These are phyloP conservation scores for Sporothrix pseudoabietina DNA, from an alignment of 2,329 filamentous ascomycete species.

Conservation along the genomic window DNA sequence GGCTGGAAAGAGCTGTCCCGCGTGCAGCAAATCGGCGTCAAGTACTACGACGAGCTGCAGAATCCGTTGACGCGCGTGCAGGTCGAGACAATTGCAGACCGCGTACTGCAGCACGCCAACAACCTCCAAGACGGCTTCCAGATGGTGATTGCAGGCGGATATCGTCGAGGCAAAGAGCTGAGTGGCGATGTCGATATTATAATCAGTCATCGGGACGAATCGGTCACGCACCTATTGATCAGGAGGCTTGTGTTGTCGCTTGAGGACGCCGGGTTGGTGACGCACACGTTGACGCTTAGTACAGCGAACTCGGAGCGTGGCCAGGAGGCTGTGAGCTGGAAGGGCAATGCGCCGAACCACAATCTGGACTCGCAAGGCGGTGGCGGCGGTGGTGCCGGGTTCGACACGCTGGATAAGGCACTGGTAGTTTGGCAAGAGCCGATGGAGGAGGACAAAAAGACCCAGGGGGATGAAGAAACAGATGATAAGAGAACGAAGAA, in stretches of 20 bases:
- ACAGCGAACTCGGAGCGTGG: constrained; percentile 70
- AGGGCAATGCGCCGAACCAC: constrained; percentile 44
- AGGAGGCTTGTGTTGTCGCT: constrained; percentile 69
- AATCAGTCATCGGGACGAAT: constrained; percentile 74
- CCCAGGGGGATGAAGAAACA: constrained; percentile 29
- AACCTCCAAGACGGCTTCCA: constrained; percentile 58
- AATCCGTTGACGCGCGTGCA: constrained; percentile 71
- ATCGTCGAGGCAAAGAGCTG: constrained; percentile 72
- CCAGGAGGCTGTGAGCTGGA: constrained; percentile 62
- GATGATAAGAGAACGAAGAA: constrained; percentile 50
- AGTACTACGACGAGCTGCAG: constrained; percentile 86
- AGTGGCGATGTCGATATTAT: constrained; percentile 86
- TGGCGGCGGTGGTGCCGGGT: constrained; percentile 57
- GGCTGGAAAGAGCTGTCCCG: constrained; percentile 75
- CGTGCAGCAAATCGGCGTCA: constrained; percentile 90
- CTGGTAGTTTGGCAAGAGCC: constrained; percentile 89
- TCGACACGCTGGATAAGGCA: constrained; percentile 89
- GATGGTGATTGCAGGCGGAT: constrained; percentile 73
- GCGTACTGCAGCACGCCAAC: constrained; percentile 68
- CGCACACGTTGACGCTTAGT: constrained; percentile 75
- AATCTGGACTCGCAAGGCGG: constrained; percentile 23
- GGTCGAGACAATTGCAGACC: constrained; percentile 67
- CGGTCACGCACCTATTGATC: constrained; percentile 69
- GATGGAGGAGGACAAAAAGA: constrained; percentile 40
- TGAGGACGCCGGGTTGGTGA: constrained; percentile 71